Evolutionary conservation across 202 grass and related monocot genomes (phyloP), one percentile per base, ranked within the genome.

Genomic region (Hordeum pubiflorum): DNA sequence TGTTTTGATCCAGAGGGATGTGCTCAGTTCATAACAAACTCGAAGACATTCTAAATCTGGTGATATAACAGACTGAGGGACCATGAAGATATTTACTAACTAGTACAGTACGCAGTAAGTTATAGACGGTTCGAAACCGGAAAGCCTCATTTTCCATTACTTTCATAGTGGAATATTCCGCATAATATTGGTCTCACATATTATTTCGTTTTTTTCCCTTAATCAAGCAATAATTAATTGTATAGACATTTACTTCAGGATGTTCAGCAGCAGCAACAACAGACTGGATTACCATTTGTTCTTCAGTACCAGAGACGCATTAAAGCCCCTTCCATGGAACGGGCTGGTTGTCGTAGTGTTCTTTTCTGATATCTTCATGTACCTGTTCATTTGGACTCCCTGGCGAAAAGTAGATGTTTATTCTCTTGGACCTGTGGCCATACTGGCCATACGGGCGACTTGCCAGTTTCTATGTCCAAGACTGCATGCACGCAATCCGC

Each of bases 341-440:
- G 27, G 70, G 15, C 27, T 74, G 15, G 31, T 34, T 20, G 26
- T 21, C 15, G 21, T 74, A 9, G 9, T 33, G 31, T 74, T 8
- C 22, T 34, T 7, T 18, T n/a, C 10, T 14, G 10, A 27, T 60
- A 11, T 14, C 58, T 10, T 60, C 10, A 60, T 27, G 58, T 60
- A 0, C 23, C 12, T 60, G 10, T 26, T 60, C 10, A 60, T 60
- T 4, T 60, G 58, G 54, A 21, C 4, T 57, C 9, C 9, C 21
- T 3, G 54, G 54, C 4, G 0, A 10, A 0, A n/a, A 9, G 0
- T 18, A 3, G 0, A 21, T 21, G 1, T 22, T 57, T 55, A 18
- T 5, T 0, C 2, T 57, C 22, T 60, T 34, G 1, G 0, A 34
- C 33, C 33, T 34, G 33, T 34, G 3, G 24, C 10, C 58, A 60